Evolutionary conservation across 768 basidiomycete genomes (phyloP).

Genomic region (Tubosaeta sp.): DNA sequence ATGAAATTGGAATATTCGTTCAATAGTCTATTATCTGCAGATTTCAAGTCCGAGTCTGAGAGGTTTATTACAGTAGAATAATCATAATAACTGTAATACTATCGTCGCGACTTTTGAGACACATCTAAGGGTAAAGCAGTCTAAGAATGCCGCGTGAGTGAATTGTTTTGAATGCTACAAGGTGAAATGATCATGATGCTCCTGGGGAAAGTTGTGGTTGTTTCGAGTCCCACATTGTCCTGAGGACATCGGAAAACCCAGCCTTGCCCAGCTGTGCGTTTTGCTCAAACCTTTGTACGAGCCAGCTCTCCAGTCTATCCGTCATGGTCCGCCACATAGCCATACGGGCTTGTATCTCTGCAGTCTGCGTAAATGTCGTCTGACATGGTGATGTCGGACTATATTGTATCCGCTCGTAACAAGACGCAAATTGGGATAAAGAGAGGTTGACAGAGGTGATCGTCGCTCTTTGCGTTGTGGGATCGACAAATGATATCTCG

Average conservation of each 20-base stretch:
- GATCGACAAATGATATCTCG: slow-evolving; percentile 92
- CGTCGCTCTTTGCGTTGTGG: slow-evolving; percentile 70
- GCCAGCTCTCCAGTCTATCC: slow-evolving; percentile 79
- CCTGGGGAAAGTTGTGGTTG: slow-evolving; percentile 40
- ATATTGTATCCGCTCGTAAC: slow-evolving; percentile 88
- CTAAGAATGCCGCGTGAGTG: slow-evolving; percentile 18
- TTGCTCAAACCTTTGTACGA: slow-evolving; percentile 85
- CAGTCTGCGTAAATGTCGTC: slow-evolving; percentile 84
- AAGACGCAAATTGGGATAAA: slow-evolving; percentile 91
- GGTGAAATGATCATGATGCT: slow-evolving; percentile 22
- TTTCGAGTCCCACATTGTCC: slow-evolving; percentile 72
- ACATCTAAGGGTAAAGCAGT: slow-evolving; percentile 20
- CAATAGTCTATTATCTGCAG: neutral
- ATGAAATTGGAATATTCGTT: slow-evolving; percentile 6
- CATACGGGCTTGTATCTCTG: slow-evolving; percentile 83
- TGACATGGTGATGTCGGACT: slow-evolving; percentile 57
- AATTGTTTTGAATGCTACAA: slow-evolving; percentile 6
- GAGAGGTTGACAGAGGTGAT: slow-evolving; percentile 93
- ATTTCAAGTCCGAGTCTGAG: slow-evolving; percentile 7
- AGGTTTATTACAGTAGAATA: slow-evolving; percentile 26
- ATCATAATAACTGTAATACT: slow-evolving; percentile 20
- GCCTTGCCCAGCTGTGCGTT: slow-evolving; percentile 88
- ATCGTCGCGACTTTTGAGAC: slow-evolving; percentile 23
- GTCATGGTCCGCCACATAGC: slow-evolving; percentile 77
- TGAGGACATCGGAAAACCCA: slow-evolving; percentile 86